Percentiles rank a stretch among this genome's conserved stretches.
phyloP scores from a whole-genome alignment of 1,139 yeast genomes.

The Suzukiozyma palmioleophila region DNA sequence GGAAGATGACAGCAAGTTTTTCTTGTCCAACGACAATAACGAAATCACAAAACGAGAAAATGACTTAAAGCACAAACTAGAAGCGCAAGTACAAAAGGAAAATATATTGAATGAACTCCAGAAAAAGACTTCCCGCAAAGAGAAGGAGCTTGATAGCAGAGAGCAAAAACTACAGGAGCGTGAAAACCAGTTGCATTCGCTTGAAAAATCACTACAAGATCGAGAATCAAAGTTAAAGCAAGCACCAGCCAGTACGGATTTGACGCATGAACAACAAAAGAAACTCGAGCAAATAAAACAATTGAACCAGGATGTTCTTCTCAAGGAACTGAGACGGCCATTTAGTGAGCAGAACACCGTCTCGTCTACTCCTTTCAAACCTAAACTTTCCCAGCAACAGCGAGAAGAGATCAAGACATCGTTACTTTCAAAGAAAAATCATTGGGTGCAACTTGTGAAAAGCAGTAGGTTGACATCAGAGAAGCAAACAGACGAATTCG shows the following conservation, averaged over 20 bases:
- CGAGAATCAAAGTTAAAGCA: conserved; percentile 11
- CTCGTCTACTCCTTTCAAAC: neutral
- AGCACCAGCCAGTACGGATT: conserved; percentile 3
- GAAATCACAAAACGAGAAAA: neutral
- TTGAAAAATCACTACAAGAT: conserved; percentile 6
- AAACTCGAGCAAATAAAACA: conserved; percentile 17
- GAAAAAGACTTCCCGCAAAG: conserved; percentile 5
- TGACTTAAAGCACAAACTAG: conserved; percentile 1
- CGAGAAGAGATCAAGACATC: conserved; percentile 16
- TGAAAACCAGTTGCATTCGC: neutral
- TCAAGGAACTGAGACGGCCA: conserved; percentile 12
- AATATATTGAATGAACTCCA: neutral
- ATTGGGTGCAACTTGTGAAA: conserved; percentile 29
- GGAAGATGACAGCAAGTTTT: neutral
- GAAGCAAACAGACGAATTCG: conserved; percentile 16
- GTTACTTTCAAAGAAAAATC: conserved; percentile 19
- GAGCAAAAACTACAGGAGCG: conserved; percentile 6
- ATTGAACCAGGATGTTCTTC: conserved; percentile 18
- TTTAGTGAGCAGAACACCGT: conserved; percentile 4
- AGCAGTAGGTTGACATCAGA: conserved; percentile 22
- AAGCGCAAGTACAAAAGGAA: neutral
- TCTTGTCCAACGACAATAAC: conserved; percentile 1
- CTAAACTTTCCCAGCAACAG: conserved; percentile 8
- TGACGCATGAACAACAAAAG: conserved; percentile 9
- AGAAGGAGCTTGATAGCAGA: conserved; percentile 6